These are phyloP conservation scores for Omphalotus guepiniiformis DNA, from an alignment of 768 basidiomycete species.

Conservation along the genomic window DNA sequence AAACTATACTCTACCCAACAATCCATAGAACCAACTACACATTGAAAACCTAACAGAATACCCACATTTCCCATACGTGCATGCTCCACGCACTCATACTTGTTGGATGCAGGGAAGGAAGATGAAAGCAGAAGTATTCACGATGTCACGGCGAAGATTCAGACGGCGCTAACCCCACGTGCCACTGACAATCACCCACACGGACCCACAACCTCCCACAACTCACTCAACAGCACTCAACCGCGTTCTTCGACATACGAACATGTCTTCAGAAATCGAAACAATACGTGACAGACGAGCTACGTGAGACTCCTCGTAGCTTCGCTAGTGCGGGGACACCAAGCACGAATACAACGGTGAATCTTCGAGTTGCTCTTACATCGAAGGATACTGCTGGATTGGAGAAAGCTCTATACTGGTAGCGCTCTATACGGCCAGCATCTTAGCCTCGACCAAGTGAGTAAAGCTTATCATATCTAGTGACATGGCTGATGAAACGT, in stretches of 20 bases:
- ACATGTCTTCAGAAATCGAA: too few species aligned
- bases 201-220: too few species aligned
- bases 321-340: slow-evolving; percentile 27
- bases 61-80: slow-evolving; percentile 2
- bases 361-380: slow-evolving; percentile 32
- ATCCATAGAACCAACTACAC: not conserved
- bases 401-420: slow-evolving; percentile 26
- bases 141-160: too few species aligned
- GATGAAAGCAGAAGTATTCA: too few species aligned
- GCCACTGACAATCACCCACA: too few species aligned
- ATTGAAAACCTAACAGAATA: not conserved
- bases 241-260: too few species aligned
- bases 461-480: not conserved
- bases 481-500: not conserved
- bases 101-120: too few species aligned
- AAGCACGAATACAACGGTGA: slow-evolving; percentile 24
- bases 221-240: too few species aligned
- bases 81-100: slow-evolving; percentile 3
- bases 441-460: slow-evolving; percentile 34
- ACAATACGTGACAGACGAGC: too few species aligned
- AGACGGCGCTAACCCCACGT: too few species aligned
- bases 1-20: slow-evolving; percentile 1
- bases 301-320: slow-evolving; percentile 18
- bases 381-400: slow-evolving; percentile 32
- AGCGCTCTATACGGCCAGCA: slow-evolving; percentile 33